Evolutionary conservation across 106 monocot species (phyloP).

Genomic region (Apostasia shenzhenica): DNA sequence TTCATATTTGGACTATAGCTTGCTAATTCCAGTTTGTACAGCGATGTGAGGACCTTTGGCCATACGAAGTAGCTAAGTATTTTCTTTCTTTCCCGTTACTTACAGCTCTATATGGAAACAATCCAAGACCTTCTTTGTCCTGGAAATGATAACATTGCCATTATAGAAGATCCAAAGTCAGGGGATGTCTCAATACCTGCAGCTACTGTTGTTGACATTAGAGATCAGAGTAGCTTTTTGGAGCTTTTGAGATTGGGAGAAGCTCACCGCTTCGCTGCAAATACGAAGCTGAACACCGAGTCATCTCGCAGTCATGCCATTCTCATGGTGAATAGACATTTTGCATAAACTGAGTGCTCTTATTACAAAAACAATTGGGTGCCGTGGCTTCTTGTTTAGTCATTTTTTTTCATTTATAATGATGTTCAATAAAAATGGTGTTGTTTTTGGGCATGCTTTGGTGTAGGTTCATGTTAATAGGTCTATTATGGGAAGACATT

Average conservation of each 20-base stretch:
- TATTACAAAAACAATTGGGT: background rate
- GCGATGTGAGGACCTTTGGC: no score
- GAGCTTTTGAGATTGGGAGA: slow-evolving; percentile 89
- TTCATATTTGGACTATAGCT: background rate
- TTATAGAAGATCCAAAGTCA: slow-evolving; percentile 91
- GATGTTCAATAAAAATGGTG: background rate
- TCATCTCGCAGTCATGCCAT: slow-evolving; percentile 99
- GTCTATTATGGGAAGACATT: slow-evolving; percentile 55
- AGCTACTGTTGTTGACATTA: slow-evolving; percentile 77
- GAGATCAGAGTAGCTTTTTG: slow-evolving; percentile 79
- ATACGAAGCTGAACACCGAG: slow-evolving; percentile 96
- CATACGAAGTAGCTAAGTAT: background rate
- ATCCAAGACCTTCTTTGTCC: slow-evolving; percentile 92
- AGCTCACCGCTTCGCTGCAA: slow-evolving; percentile 91
- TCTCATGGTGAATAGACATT: slow-evolving; percentile 57
- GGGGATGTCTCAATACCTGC: slow-evolving; percentile 95
- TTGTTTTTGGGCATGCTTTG: background rate
- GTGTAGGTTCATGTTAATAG: slow-evolving; percentile 83
- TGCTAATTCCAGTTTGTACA: background rate
- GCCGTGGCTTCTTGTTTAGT: slow-evolving; percentile 1
- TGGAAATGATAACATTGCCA: slow-evolving; percentile 88
- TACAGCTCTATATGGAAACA: slow-evolving; percentile 98
- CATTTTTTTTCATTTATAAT: background rate
- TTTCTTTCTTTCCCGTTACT: slow-evolving; percentile 10
- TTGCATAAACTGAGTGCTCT: background rate